Percentiles rank a stretch among this genome's conserved stretches.
Conservation (phyloP, 371 early-diverging fungal species). For the Mucor plumbeus region DNA sequence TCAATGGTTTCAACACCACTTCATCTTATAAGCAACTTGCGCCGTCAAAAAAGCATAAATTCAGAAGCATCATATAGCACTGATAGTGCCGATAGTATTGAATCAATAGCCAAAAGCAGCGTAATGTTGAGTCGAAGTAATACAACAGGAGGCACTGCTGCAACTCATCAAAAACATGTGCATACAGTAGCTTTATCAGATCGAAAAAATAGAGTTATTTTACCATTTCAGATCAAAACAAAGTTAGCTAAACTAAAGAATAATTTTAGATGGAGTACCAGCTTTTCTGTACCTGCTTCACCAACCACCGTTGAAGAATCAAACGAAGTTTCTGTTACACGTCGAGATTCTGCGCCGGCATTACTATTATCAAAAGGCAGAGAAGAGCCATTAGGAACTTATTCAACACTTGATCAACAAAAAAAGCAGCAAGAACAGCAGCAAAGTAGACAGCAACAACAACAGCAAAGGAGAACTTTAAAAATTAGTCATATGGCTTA, state of each 20-base stretch:
- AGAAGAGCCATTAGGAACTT: background rate
- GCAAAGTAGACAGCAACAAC: background rate
- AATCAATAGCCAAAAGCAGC: background rate
- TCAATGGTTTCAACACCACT: conserved; percentile 26
- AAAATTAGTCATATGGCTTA: conserved; percentile 25
- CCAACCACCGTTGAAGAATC: background rate
- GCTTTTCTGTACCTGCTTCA: conserved; percentile 4
- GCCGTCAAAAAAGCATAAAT: conserved; percentile 21
- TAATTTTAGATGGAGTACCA: conserved; percentile 8
- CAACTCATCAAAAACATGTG: background rate
- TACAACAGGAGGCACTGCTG: background rate
- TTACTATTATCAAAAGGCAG: background rate
- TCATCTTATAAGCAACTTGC: conserved; percentile 7
- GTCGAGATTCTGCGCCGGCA: conserved; percentile 27
- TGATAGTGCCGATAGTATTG: background rate
- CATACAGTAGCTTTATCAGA: background rate
- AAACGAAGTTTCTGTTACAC: background rate
- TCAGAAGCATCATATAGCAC: background rate
- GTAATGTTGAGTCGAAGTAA: background rate
- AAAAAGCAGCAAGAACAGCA: background rate
- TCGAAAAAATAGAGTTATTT: background rate
- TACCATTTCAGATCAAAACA: conserved; percentile 12
- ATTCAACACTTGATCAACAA: no score
- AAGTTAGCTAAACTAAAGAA: background rate
- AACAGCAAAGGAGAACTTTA: conserved; percentile 14